phyloP scores from a whole-genome alignment of 2,329 filamentous ascomycete species.

The Lasiodiplodia theobromae region DNA sequence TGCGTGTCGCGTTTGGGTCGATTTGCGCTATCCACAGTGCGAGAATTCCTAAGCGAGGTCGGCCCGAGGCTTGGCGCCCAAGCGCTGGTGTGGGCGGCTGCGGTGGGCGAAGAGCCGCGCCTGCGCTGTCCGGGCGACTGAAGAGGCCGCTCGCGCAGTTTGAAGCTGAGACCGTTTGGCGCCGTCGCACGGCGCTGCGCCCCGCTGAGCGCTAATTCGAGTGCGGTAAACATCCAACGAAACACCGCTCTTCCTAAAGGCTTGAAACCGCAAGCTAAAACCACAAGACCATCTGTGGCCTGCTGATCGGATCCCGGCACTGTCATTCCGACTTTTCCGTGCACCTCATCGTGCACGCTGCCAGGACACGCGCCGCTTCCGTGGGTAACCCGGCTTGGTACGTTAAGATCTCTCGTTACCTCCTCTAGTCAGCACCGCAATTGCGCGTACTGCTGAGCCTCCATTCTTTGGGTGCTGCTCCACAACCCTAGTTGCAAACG shows the following conservation, averaged over 20 bases:
- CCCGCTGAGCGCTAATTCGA: constrained; percentile 23
- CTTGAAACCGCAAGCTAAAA: constrained; percentile 11
- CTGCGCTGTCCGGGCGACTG: background rate
- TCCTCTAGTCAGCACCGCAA: constrained; percentile 20
- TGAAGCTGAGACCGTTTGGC: background rate
- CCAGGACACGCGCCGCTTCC: constrained; percentile 11
- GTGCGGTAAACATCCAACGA: constrained; percentile 18
- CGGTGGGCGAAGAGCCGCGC: background rate
- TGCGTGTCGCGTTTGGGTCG: constrained; percentile 25
- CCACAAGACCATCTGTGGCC: background rate
- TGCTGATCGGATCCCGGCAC: constrained; percentile 22
- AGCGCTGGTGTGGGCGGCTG: constrained; percentile 2
- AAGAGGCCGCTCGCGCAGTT: background rate
- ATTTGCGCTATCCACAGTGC: constrained; percentile 29
- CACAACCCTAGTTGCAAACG: background rate
- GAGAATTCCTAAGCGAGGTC: constrained; percentile 30
- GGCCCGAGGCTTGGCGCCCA: constrained; percentile 29
- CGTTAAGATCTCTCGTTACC: constrained; percentile 12
- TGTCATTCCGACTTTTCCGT: constrained; percentile 10
- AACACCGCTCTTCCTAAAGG: constrained; percentile 1
- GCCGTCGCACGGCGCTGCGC: constrained; percentile 8
- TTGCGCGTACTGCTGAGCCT: constrained; percentile 23
- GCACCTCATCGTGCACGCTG: background rate
- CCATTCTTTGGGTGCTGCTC: constrained; percentile 9
- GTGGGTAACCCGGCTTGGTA: constrained; percentile 23